Percentiles rank a stretch among this genome's conserved stretches.
Conservation (phyloP, 2,329 filamentous ascomycete genomes). For the Periconia sp. region DNA sequence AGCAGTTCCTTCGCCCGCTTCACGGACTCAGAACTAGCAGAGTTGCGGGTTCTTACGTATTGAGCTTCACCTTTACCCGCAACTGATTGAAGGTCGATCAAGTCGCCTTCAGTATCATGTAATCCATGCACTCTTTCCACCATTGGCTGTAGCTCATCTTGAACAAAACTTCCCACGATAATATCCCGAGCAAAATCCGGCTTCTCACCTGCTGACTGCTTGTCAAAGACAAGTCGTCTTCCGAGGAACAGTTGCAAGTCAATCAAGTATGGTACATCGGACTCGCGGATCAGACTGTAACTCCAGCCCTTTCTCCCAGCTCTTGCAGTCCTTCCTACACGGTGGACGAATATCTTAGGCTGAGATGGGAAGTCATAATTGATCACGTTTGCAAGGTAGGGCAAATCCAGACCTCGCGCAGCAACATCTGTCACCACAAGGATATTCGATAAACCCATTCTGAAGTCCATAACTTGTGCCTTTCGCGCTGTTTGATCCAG, state of each 20-base stretch:
- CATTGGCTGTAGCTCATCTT: slow-evolving; percentile 72
- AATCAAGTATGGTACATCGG: slow-evolving; percentile 87
- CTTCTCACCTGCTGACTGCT: slow-evolving; percentile 55
- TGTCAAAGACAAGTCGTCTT: slow-evolving; percentile 77
- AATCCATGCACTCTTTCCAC: slow-evolving; percentile 84
- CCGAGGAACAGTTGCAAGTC: slow-evolving; percentile 94
- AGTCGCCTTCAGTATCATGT: slow-evolving; percentile 72
- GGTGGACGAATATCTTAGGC: slow-evolving; percentile 94
- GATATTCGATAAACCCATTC: slow-evolving; percentile 81
- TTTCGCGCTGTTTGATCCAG: slow-evolving; percentile 92
- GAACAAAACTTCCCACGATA: slow-evolving; percentile 73
- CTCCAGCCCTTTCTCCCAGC: slow-evolving; percentile 92
- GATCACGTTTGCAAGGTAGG: slow-evolving; percentile 92
- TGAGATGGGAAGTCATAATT: slow-evolving; percentile 98
- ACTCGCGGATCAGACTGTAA: slow-evolving; percentile 86
- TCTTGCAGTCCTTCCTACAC: slow-evolving; percentile 92
- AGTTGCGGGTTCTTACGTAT: slow-evolving; percentile 85
- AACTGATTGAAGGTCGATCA: slow-evolving; percentile 70
- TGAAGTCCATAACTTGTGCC: slow-evolving; percentile 88
- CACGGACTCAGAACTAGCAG: slow-evolving; percentile 86
- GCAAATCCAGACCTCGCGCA: slow-evolving; percentile 97
- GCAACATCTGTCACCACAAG: slow-evolving; percentile 96
- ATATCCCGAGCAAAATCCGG: slow-evolving; percentile 81
- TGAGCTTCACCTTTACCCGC: slow-evolving; percentile 88
- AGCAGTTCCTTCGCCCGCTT: slow-evolving; percentile 82